Percentiles rank a stretch among this genome's conserved stretches.
Conservation (phyloP, 495 filamentous ascomycete species). For the Sphaerosporella brunnea region DNA sequence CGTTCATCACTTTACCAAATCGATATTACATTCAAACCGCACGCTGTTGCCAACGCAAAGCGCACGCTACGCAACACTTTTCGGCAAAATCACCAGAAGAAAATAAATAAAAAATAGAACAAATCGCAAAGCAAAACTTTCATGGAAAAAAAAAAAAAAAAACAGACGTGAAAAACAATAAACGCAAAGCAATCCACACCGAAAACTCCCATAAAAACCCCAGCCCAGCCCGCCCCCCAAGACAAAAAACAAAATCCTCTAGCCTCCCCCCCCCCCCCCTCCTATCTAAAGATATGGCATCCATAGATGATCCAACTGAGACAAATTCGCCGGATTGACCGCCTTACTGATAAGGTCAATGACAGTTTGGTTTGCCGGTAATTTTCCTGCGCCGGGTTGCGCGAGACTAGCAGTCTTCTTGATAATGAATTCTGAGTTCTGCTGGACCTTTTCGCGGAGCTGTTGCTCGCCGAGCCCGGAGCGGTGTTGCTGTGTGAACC, state of each 20-base stretch:
- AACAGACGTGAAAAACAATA: no score
- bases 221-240: background rate
- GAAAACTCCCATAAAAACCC: background rate
- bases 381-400: constrained; percentile 38
- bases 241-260: background rate
- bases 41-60: no score
- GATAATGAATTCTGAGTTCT: constrained; percentile 76
- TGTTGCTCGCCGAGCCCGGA: constrained; percentile 45
- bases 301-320: constrained; percentile 78
- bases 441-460: constrained; percentile 70
- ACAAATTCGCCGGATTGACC: constrained; percentile 70
- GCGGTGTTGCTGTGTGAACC: constrained; percentile 73
- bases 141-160: background rate
- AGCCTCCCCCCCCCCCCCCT: no score
- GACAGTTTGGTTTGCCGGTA: constrained; percentile 91
- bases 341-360: constrained; percentile 76
- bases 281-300: constrained; percentile 88
- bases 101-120: background rate
- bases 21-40: no score
- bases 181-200: no score
- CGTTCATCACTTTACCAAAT: no score
- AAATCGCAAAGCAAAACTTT: background rate
- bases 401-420: constrained; percentile 74
- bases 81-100: no score
- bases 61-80: no score